Evolutionary conservation across 2,329 filamentous ascomycete species (phyloP).

Genomic region (Pseudogymnoascus sp.): DNA sequence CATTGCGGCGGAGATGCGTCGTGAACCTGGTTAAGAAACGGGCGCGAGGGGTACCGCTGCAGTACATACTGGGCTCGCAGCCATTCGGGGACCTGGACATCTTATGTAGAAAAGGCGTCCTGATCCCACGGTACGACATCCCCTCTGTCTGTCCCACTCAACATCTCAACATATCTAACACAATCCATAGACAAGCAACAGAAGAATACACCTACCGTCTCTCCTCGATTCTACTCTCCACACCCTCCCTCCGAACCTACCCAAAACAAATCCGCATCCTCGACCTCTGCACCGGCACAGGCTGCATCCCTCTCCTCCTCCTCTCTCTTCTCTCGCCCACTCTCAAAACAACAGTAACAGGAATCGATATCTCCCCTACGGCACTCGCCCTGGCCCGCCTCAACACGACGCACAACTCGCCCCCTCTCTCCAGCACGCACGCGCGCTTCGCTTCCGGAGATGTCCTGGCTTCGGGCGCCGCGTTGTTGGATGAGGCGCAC

Average conservation of each 20-base stretch:
- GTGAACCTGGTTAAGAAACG: conserved; percentile 41
- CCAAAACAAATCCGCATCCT: conserved; percentile 46
- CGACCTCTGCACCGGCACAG: conserved; percentile 85
- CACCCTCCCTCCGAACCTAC: not conserved
- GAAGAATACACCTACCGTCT: conserved; percentile 59
- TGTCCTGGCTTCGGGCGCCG: conserved; percentile 33
- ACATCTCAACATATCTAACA: conserved; percentile 13
- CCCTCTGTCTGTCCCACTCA: conserved; percentile 4
- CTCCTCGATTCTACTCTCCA: conserved; percentile 25
- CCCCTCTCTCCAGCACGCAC: not conserved
- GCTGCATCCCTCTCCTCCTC: conserved; percentile 78
- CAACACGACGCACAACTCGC: conserved; percentile 46
- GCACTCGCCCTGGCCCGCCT: conserved; percentile 59
- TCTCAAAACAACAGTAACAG: conserved; percentile 52
- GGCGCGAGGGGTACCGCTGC: conserved; percentile 64
- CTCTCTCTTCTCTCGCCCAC: conserved; percentile 49
- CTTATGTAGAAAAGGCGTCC: conserved; percentile 64
- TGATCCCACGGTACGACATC: conserved; percentile 65
- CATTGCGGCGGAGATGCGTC: conserved; percentile 21
- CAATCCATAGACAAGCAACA: conserved; percentile 51
- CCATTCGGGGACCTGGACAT: conserved; percentile 83
- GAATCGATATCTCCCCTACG: conserved; percentile 62
- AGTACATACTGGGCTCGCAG: conserved; percentile 83
- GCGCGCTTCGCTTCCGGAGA: conserved; percentile 26
- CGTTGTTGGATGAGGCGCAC: not conserved